A percentile compares a stretch with the other conserved stretches of the same genome.
Conservation (phyloP, 768 basidiomycete species). For the Leccinellum luteum region DNA sequence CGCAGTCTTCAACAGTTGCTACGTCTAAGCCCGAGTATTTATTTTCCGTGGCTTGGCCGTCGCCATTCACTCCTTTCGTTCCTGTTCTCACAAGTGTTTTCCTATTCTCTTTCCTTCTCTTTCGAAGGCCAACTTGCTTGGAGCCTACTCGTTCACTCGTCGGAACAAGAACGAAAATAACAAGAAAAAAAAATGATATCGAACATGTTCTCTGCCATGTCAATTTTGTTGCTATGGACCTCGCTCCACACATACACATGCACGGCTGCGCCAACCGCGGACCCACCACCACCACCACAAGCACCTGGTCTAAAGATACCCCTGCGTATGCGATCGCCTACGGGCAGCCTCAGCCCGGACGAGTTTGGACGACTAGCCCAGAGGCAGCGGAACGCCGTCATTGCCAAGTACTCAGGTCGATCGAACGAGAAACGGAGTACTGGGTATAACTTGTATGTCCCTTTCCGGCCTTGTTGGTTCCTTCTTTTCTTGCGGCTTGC, state of each 20-base stretch:
- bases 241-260: slow-evolving; percentile 3
- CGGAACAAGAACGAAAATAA: not conserved
- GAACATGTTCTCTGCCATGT: slow-evolving; percentile 7
- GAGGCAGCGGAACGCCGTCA: slow-evolving; percentile 39
- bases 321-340: slow-evolving; percentile 16
- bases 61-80: not conserved
- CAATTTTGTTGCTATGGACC: slow-evolving; percentile 11
- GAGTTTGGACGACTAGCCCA: slow-evolving; percentile 36
- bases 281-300: not conserved
- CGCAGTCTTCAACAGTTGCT: slow-evolving; percentile 4
- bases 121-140: not conserved
- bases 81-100: not conserved
- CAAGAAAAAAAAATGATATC: slow-evolving; percentile 18
- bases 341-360: not conserved
- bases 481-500: not conserved
- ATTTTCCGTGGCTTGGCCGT: not conserved
- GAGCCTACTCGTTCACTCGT: not conserved
- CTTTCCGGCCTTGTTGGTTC: not conserved
- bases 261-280: slow-evolving; percentile 15
- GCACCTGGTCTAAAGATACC: slow-evolving; percentile 21
- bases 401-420: slow-evolving; percentile 45
- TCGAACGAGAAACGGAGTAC: slow-evolving; percentile 38
- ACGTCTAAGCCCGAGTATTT: slow-evolving; percentile 1
- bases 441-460: slow-evolving; percentile 53
- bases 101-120: not conserved